Evolutionary conservation across 2,329 filamentous ascomycete genomes (phyloP).

Genomic region (Helicocarpus griseus): DNA sequence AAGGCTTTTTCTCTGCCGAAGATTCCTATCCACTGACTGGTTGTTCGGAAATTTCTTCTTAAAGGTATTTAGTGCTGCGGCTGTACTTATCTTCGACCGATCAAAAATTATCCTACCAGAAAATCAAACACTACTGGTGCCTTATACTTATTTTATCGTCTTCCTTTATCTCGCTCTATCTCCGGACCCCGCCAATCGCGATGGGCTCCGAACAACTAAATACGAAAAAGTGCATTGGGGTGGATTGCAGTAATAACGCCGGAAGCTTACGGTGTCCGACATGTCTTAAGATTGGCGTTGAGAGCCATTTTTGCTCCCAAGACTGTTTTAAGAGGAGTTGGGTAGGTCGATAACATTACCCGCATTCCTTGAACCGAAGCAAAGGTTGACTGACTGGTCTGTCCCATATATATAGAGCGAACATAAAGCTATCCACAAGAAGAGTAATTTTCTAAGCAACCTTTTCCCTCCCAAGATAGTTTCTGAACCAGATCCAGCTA

Average conservation of each 20-base stretch:
- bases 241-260: slow-evolving; percentile 79
- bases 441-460: slow-evolving; percentile 63
- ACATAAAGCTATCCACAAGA: slow-evolving; percentile 80
- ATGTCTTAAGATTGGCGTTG: slow-evolving; percentile 80
- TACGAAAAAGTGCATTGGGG: slow-evolving; percentile 56
- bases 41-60: neutral
- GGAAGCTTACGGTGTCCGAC: slow-evolving; percentile 85
- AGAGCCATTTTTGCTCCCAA: slow-evolving; percentile 95
- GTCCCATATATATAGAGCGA: slow-evolving; percentile 47
- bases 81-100: neutral
- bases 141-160: neutral
- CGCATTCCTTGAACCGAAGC: no score
- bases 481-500: slow-evolving; percentile 86
- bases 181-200: neutral
- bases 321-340: slow-evolving; percentile 99
- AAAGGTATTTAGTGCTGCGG: neutral
- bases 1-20: neutral
- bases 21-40: neutral
- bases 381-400: slow-evolving; percentile 10
- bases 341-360: slow-evolving; percentile 50
- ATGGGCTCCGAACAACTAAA: slow-evolving; percentile 22
- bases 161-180: neutral
- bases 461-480: slow-evolving; percentile 69
- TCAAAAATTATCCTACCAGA: no score
- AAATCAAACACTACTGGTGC: no score